phyloP scores from a whole-genome alignment of 2,329 filamentous ascomycete genomes.

The Pseudogymnoascus sp. region DNA sequence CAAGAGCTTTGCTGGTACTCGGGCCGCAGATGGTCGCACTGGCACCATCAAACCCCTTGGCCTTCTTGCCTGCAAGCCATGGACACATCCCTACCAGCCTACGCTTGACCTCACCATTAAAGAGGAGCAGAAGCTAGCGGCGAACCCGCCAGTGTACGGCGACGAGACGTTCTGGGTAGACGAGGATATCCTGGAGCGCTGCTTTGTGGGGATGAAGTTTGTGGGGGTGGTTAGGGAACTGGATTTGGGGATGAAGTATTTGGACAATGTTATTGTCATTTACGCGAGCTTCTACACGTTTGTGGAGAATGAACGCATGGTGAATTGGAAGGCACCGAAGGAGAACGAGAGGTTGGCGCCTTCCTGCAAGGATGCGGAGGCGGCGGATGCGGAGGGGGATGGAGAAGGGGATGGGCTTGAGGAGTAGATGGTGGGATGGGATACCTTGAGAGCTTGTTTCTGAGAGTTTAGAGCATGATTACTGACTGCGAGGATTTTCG shows the following conservation, averaged over 20 bases:
- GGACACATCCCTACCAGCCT: slow-evolving; percentile 29
- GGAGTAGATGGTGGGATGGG: background rate
- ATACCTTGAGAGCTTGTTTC: background rate
- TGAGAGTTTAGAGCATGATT: background rate
- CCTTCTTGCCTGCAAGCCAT: slow-evolving; percentile 34
- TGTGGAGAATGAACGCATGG: slow-evolving; percentile 62
- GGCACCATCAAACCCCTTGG: slow-evolving; percentile 36
- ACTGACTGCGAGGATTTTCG: background rate
- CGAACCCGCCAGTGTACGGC: slow-evolving; percentile 19
- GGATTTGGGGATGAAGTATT: slow-evolving; percentile 52
- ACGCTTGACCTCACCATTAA: slow-evolving; percentile 21
- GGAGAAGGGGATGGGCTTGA: background rate
- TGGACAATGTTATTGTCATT: slow-evolving; percentile 48
- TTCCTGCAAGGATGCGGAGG: slow-evolving; percentile 15
- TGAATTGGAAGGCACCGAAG: slow-evolving; percentile 50
- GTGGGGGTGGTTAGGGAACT: slow-evolving; percentile 46
- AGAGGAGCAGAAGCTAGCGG: slow-evolving; percentile 19
- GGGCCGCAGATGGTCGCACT: slow-evolving; percentile 27
- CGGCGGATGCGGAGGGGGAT: slow-evolving; percentile 8
- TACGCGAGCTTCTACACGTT: slow-evolving; percentile 56
- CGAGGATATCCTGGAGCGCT: slow-evolving; percentile 43
- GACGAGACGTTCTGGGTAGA: slow-evolving; percentile 61
- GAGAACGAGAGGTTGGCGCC: slow-evolving; percentile 18
- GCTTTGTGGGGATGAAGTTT: slow-evolving; percentile 58
- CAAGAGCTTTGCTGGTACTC: slow-evolving; percentile 37